Base-by-base conservation (phyloP, 164 flowering plant species). In the Echeveria elegans region DNA sequence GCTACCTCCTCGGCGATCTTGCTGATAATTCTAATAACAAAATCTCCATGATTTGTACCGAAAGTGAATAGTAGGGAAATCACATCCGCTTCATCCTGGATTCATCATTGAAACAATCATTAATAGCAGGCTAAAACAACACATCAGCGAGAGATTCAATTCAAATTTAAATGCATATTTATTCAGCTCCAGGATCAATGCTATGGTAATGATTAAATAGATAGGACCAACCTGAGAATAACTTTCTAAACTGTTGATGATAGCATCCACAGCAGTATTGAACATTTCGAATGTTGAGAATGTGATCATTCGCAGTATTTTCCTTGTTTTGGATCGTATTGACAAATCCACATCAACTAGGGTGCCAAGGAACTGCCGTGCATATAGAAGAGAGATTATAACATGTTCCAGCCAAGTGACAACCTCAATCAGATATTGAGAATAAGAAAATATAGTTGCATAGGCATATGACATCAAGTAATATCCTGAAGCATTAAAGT, bases 21-120 rank as follows among this genome's bases (percentile, higher is more conserved):
- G 59, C 74, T 71, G 64, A 83, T 75, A 56, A 85, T 52, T 66
- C 69, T 34, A 43, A 30, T 74, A 21, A 74, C 80, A 73, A 74
- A 79, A 5, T 71, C 80, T 28, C 79, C 82, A 76, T 88, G 90
- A 66, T 64, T 77, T 72, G 65, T 82, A 38, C 93, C 98, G 61
- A 85, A 52, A 65, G 68, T 67, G 69, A 80, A 86, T 70, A 90
- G 47, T 45, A 69, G 77, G 58, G 72, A 74, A 63, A 88, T 76
- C 74, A 86, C 63, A 70, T 82, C 88, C 69, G 77, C 81, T 79
- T 90, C 93, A 82, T 89, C 93, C 96, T 89, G 80, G 62, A 72
- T 67, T 23, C 23, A 28, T 48, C 43, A 10, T 36, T 50, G 48
- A 24, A 6, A 9, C 16, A 36, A 64, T 0, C 30, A 66, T 47